Conservation (phyloP, 2,329 filamentous ascomycete genomes). For the Pseudogymnoascus sp. region DNA sequence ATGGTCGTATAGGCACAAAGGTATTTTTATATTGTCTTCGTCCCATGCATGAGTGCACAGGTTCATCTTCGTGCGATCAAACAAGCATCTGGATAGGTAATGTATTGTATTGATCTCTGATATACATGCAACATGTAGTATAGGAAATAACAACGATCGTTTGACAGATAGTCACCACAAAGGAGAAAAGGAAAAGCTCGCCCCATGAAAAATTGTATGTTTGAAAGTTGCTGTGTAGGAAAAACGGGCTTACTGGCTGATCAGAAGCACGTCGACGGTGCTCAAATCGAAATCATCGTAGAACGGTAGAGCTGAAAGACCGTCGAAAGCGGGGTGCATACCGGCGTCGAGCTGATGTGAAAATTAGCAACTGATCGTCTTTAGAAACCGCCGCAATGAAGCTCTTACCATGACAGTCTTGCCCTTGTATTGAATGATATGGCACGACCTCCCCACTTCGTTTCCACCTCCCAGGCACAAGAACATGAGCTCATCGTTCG, state of each 20-base stretch:
- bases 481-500: constrained; percentile 90
- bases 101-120: constrained; percentile 42
- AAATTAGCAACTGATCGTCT: constrained; percentile 15
- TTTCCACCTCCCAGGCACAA: constrained; percentile 91
- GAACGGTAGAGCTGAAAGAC: constrained; percentile 86
- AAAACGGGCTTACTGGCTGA: constrained; percentile 83
- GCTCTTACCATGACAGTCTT: constrained; percentile 91
- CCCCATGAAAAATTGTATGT: neutral
- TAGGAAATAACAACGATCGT: constrained; percentile 14
- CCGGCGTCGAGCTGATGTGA: constrained; percentile 77
- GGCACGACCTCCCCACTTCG: constrained; percentile 93
- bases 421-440: constrained; percentile 98
- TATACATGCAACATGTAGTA: constrained; percentile 29
- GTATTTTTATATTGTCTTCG: constrained; percentile 1
- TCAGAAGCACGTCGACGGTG: constrained; percentile 91
- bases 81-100: constrained; percentile 30
- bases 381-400: neutral
- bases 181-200: neutral
- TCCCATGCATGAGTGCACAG: constrained; percentile 18
- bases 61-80: constrained; percentile 31
- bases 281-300: constrained; percentile 98
- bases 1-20: neutral
- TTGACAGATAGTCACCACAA: neutral
- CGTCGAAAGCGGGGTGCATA: constrained; percentile 94
- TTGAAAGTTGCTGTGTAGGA: constrained; percentile 17